A percentile compares a stretch with the other conserved stretches of the same genome.
phyloP scores from a whole-genome alignment of 805 yeast genomes.

The Nakazawaea populi region DNA sequence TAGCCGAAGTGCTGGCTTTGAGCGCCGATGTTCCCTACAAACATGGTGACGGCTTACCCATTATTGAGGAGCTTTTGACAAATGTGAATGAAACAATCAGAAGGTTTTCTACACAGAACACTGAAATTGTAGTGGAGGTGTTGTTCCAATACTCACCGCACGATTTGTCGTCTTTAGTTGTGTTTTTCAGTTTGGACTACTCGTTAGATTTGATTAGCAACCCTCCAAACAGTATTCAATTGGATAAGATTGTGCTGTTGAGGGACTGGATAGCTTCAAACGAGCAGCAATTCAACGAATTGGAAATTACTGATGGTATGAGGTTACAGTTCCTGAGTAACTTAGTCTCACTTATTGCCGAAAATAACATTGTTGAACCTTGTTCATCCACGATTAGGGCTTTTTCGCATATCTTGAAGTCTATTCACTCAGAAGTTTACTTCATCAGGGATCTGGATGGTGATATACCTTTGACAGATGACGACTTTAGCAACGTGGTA shows the following conservation, averaged over 20 bases:
- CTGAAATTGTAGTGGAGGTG: background rate
- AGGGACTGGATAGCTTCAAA: background rate
- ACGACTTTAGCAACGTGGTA: slow-evolving; percentile 6
- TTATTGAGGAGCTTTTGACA: background rate
- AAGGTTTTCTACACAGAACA: background rate
- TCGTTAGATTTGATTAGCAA: background rate
- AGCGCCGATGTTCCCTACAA: slow-evolving; percentile 13
- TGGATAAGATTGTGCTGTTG: background rate
- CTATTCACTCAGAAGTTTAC: slow-evolving; percentile 13
- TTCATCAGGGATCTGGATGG: slow-evolving; percentile 12
- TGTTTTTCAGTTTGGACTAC: slow-evolving; percentile 4
- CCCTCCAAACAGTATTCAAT: background rate
- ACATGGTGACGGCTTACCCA: slow-evolving; percentile 3
- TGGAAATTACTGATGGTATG: background rate
- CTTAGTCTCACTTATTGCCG: background rate
- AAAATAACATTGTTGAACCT: slow-evolving; percentile 7
- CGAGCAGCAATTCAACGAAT: background rate
- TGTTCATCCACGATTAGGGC: slow-evolving; percentile 12
- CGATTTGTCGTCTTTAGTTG: background rate
- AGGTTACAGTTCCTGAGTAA: background rate
- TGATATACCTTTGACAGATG: background rate
- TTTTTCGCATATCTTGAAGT: slow-evolving; percentile 13
- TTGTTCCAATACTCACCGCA: background rate
- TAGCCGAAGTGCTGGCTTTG: slow-evolving; percentile 12
- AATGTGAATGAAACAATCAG: background rate